Evolutionary conservation across 2,329 filamentous ascomycete genomes (phyloP).

Genomic region (Sphaerostilbella broomeana): DNA sequence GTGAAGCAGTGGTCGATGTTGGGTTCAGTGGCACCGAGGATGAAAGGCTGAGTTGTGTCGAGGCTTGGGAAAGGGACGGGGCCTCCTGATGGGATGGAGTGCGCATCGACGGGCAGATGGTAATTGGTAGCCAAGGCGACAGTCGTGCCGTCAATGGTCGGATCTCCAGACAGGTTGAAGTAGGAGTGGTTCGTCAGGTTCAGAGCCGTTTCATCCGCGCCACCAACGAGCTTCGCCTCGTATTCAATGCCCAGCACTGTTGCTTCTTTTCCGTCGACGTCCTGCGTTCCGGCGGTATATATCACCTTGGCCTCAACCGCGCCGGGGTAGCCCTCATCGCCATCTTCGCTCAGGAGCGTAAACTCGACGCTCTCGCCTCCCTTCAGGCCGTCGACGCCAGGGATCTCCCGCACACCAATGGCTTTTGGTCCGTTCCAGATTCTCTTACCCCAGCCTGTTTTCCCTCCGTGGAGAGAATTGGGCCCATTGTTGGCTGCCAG

Average conservation of each 20-base stretch:
- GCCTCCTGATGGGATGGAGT: conserved; percentile 65
- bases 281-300: conserved; percentile 69
- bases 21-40: conserved; percentile 62
- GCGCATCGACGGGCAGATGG: conserved; percentile 68
- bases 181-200: conserved; percentile 95
- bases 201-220: conserved; percentile 81
- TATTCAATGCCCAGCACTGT: conserved; percentile 81
- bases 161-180: conserved; percentile 55
- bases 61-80: conserved; percentile 61
- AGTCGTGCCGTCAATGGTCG: conserved; percentile 48
- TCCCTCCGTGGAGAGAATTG: conserved; percentile 70
- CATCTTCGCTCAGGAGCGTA: conserved; percentile 62
- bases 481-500: conserved; percentile 70
- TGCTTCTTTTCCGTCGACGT: conserved; percentile 54
- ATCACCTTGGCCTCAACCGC: conserved; percentile 70
- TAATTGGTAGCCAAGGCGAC: conserved; percentile 60
- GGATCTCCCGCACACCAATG: conserved; percentile 44
- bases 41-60: conserved; percentile 60
- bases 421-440: conserved; percentile 66
- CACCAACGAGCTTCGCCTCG: conserved; percentile 72
- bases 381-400: conserved; percentile 44
- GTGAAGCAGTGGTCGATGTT: conserved; percentile 90
- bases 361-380: conserved; percentile 64
- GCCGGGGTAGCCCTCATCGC: conserved; percentile 86
- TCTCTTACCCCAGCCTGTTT: conserved; percentile 73